These are phyloP conservation scores for Colletotrichum higginsianum DNA, from an alignment of 2,329 filamentous ascomycete species.

Conservation along the genomic window DNA sequence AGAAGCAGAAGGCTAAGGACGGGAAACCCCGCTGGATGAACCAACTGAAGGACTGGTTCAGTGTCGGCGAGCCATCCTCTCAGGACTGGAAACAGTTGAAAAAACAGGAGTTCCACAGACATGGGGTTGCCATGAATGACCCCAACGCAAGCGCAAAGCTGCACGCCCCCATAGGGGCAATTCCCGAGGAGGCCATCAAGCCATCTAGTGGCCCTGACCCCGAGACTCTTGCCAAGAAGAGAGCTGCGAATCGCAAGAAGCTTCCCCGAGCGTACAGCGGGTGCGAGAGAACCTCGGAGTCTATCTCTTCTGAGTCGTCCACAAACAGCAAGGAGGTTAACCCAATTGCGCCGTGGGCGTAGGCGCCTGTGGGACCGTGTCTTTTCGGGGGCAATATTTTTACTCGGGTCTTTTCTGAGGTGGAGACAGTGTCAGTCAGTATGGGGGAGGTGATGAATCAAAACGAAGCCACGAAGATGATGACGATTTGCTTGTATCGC, in stretches of 20 bases:
- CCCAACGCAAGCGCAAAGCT: conserved; percentile 62
- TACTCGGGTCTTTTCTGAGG: background rate
- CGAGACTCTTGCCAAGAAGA: conserved; percentile 59
- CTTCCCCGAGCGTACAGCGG: conserved; percentile 48
- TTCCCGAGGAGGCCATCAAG: conserved; percentile 62
- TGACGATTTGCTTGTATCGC: conserved; percentile 20
- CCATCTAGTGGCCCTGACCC: conserved; percentile 62
- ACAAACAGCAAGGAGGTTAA: conserved; percentile 52
- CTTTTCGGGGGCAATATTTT: background rate
- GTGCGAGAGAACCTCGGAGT: conserved; percentile 48
- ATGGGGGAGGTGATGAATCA: background rate
- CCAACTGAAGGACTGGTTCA: conserved; percentile 65
- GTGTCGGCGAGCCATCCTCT: conserved; percentile 64
- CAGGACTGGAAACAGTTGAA: conserved; percentile 64
- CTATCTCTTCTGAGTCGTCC: conserved; percentile 55
- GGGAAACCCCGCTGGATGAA: conserved; percentile 55
- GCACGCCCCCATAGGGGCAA: conserved; percentile 60
- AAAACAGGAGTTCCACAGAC: conserved; percentile 58
- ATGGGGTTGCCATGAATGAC: conserved; percentile 61
- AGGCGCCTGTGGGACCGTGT: background rate
- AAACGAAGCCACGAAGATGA: conserved; percentile 4
- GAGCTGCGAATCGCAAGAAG: conserved; percentile 51
- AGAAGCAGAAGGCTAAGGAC: conserved; percentile 49
- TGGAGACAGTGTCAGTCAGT: background rate
- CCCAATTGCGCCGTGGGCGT: conserved; percentile 53